Evolutionary conservation across 352 stramenopile species (phyloP), one percentile per base, ranked within the genome.

Genomic region (Elongisporangium anandrum): DNA sequence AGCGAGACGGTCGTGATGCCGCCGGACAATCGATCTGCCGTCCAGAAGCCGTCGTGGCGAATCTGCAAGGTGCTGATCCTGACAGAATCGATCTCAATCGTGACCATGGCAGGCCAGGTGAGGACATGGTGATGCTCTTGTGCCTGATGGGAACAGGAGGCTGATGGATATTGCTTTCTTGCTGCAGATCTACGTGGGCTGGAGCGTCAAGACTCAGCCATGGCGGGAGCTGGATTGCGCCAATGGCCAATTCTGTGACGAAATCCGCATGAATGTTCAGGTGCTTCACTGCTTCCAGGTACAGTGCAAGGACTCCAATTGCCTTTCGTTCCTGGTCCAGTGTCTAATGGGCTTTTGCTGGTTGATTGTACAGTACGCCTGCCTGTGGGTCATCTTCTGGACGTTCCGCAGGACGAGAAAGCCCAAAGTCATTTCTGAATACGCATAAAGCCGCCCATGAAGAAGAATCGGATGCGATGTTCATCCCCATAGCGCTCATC

Each of bases 171-270:
- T 21, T 50, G 15, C 13, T 50, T 20, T 57, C 17, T 23, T 16
- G 16, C 45, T 15, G 12, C 39, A 77, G 65, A 72, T 89, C 45
- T 81, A 79, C 65, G 72, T 80, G 29, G 76, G 65, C 2, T 56
- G 82, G 16, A 63, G 41, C 4, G 64, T 69, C 22, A 66, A 39
- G 10, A 50, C 48, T 9, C 48, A 50, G 2, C 57, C 51, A 12
- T 34, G 26, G 16, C 16, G 66, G 3, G 81, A 86, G 54, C 69
- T 90, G 23, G 66, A 73, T 4, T 90, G 81, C 26, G 78, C 81
- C 12, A 88, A 88, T 38, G 81, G 78, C 8, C 54, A 80, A 17
- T 50, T 65, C 17, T 90, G 81, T 50, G 69, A 77, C 9, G 62
- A 62, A 24, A 52, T 90, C 45, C 61, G 68, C n/a, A 55, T 64